A percentile compares a stretch with the other conserved stretches of the same genome.
These are phyloP conservation scores for Thinopyrum elongatum DNA, from an alignment of 176 grass and related monocot genomes.

Conservation along the genomic window DNA sequence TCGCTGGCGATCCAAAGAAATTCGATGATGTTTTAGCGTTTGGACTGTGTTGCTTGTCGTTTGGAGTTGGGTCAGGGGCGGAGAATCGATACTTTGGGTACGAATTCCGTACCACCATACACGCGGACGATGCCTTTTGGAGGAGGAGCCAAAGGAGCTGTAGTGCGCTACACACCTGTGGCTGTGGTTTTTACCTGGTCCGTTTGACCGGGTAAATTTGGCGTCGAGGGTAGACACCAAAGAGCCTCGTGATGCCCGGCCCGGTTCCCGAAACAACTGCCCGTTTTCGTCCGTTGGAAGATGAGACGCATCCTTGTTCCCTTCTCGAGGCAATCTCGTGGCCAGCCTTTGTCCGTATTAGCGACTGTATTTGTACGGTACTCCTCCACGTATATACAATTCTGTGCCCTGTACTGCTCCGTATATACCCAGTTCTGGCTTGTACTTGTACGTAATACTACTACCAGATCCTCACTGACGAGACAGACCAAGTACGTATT, in stretches of 20 bases:
- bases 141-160: background rate
- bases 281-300: constrained; percentile 2
- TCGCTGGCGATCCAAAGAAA: background rate
- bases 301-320: constrained; percentile 9
- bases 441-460: background rate
- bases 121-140: background rate
- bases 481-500: background rate
- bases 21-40: background rate
- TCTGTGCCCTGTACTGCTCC: too few species aligned
- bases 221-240: background rate
- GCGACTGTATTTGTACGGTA: too few species aligned
- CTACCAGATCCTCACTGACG: too few species aligned
- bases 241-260: background rate
- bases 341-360: background rate
- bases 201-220: background rate
- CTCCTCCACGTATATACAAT: too few species aligned
- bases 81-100: background rate
- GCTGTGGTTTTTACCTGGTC: background rate
- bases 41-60: background rate
- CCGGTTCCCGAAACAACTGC: background rate
- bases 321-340: background rate
- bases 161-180: background rate
- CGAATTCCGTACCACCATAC: constrained; percentile 9
- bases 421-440: background rate
- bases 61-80: background rate